Conservation (phyloP, 208 protist species). For the Trichomonas tenax region DNA sequence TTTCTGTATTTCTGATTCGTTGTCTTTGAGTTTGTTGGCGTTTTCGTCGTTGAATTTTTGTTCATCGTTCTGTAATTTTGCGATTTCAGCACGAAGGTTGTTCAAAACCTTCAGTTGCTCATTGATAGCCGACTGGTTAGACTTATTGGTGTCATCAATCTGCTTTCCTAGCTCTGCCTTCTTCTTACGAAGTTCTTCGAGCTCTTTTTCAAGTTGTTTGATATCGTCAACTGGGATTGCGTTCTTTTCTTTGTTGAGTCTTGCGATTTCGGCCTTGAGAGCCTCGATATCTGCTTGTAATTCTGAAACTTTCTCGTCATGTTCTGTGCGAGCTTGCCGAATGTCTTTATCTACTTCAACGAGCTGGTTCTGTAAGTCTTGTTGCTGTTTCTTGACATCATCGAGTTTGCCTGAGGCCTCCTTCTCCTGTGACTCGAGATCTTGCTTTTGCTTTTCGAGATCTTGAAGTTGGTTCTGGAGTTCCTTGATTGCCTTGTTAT, state of each 20-base stretch:
- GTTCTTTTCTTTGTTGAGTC: background rate
- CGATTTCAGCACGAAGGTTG: background rate
- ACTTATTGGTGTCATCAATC: background rate
- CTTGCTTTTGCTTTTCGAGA: background rate
- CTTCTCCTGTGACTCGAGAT: background rate
- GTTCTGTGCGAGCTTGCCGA: background rate
- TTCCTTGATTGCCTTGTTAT: background rate
- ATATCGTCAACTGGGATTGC: background rate
- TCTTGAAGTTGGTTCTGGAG: background rate
- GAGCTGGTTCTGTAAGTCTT: background rate
- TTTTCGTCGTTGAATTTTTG: background rate
- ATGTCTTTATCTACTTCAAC: background rate
- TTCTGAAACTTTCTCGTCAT: background rate
- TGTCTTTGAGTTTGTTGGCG: background rate
- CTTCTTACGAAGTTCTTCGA: background rate
- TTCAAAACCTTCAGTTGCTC: background rate
- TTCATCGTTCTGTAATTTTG: background rate
- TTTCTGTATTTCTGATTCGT: background rate
- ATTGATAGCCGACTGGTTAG: background rate
- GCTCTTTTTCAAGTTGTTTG: background rate
- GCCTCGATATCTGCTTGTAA: background rate
- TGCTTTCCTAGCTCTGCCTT: background rate
- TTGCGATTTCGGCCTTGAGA: background rate
- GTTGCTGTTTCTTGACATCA: background rate
- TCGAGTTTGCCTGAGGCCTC: background rate